Base-by-base conservation (phyloP, 2,329 filamentous ascomycete species). In the Cyphellophora attinorum region DNA sequence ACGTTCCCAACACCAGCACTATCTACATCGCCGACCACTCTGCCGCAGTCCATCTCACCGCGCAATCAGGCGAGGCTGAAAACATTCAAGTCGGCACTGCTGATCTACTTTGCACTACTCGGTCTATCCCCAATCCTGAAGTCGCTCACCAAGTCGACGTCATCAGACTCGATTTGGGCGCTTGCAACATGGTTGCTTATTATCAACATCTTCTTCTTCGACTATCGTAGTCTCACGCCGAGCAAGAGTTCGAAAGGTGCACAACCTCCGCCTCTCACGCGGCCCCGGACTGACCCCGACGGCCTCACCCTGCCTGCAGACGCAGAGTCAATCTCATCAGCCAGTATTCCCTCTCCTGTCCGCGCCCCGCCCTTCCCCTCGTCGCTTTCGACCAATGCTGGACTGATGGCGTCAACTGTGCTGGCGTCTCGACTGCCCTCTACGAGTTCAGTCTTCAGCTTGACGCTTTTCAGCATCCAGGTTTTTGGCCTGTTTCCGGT, bases 401-500 rank as follows among this genome's bases (percentile, higher is more conserved):
- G 89, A 1, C 70, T 98, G 34, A 96, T 96, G 86, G 89, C 89
- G 1, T 89, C 82, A 4, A 94, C 91, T 0, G 88, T 98, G 40
- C 74, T 98, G 8, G 91, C 91, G 2, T 93, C 84, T 31, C 80
- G 88, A 0, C 70, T 98, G 8, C 84, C 84, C 5, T 85, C 80
- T 11, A 96, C 91, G 0, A 88, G 85, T 1, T 85, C 95, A 56
- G 91, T 98, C 1, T 98, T 98, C 54, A 89, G 81, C 44, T 67
- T 98, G 18, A 95, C 89, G 1, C 74, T 98, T 5, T 96, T 98
- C 70, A 88, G 81, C 42, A 96, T 98, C 49, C 85, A 98, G 56
- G 85, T 98, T 1, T 98, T 96, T 58, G 91, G 89, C 0, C 70
- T 98, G 5, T 96, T 96, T 48, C 91, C 91, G n/a, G 88, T 98